phyloP scores from a whole-genome alignment of 208 protist species.

The Zelonia costaricensis region DNA sequence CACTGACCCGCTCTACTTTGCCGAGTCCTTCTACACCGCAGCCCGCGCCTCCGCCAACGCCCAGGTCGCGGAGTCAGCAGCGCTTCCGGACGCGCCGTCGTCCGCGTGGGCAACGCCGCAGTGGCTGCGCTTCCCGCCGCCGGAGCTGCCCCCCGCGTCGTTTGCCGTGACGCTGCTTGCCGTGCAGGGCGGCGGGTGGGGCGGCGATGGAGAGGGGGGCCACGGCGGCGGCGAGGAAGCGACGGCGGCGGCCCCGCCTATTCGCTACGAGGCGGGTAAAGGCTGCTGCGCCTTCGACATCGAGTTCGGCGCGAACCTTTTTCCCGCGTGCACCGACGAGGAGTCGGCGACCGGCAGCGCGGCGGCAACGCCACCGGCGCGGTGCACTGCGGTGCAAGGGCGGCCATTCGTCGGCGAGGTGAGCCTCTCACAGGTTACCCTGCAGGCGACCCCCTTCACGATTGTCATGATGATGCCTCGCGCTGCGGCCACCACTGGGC shows the following conservation, averaged over 20 bases:
- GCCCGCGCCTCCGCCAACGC: not conserved
- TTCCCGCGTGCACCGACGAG: not conserved
- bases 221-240: too few relatives aligned
- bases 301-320: not conserved
- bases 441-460: constrained; percentile 13
- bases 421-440: constrained; percentile 2
- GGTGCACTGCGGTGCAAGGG: constrained; percentile 13
- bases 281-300: constrained; percentile 38
- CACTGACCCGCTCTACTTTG: constrained; percentile 42
- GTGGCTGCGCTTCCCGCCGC: constrained; percentile 53
- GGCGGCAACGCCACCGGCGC: not conserved
- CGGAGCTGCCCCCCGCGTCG: constrained; percentile 36
- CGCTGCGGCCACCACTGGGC: not conserved
- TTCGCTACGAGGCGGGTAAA: constrained; percentile 45
- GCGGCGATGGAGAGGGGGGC: too few relatives aligned
- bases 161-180: constrained; percentile 37
- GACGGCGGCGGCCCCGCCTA: not conserved
- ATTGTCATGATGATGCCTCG: constrained; percentile 24
- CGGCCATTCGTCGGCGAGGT: constrained; percentile 10
- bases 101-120: constrained; percentile 3
- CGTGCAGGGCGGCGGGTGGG: not conserved
- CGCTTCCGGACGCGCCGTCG: not conserved
- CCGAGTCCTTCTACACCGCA: constrained; percentile 17
- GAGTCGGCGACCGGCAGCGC: too few relatives aligned
- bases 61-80: not conserved